phyloP scores from a whole-genome alignment of 2,329 filamentous ascomycete genomes.

The Dactylellina parvicollis region DNA sequence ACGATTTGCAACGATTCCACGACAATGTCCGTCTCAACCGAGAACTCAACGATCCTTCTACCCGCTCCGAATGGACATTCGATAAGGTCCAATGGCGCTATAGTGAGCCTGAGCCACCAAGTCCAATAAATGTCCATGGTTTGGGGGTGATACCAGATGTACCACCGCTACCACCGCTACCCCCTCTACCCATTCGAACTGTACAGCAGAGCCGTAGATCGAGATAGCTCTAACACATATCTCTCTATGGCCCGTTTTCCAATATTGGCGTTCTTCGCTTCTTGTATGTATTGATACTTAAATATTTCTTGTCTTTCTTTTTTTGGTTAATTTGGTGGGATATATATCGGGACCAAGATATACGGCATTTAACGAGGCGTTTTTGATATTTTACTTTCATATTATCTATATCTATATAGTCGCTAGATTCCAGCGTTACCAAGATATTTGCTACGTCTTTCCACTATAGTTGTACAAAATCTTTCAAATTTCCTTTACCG shows the following conservation, averaged over 20 bases:
- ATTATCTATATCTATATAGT: too few species aligned
- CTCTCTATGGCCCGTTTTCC: conserved; percentile 1
- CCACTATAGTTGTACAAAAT: too few species aligned
- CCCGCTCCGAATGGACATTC: conserved; percentile 36
- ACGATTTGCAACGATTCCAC: conserved; percentile 41
- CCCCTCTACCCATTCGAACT: conserved; percentile 27
- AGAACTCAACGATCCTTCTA: conserved; percentile 7
- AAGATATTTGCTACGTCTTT: too few species aligned
- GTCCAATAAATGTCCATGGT: conserved; percentile 37
- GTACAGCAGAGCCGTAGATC: conserved; percentile 41
- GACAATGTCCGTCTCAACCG: conserved; percentile 17
- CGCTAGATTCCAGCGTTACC: too few species aligned
- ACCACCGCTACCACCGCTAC: conserved; percentile 41
- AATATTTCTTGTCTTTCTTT: conserved; percentile 7
- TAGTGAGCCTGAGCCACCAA: conserved; percentile 36
- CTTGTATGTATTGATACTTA: conserved; percentile 10
- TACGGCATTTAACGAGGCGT: conserved; percentile 50
- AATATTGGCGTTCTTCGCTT: conserved; percentile 30
- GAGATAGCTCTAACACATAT: conserved; percentile 26
- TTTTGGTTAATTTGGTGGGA: conserved; percentile 4
- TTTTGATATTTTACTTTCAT: conserved; percentile 16
- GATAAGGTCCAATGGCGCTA: conserved; percentile 52
- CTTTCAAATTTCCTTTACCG: too few species aligned
- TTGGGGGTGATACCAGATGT: conserved; percentile 47
- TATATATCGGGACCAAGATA: conserved; percentile 22